These are phyloP conservation scores for Platanthera zijinensis DNA, from an alignment of 106 monocot species.

Conservation along the genomic window DNA sequence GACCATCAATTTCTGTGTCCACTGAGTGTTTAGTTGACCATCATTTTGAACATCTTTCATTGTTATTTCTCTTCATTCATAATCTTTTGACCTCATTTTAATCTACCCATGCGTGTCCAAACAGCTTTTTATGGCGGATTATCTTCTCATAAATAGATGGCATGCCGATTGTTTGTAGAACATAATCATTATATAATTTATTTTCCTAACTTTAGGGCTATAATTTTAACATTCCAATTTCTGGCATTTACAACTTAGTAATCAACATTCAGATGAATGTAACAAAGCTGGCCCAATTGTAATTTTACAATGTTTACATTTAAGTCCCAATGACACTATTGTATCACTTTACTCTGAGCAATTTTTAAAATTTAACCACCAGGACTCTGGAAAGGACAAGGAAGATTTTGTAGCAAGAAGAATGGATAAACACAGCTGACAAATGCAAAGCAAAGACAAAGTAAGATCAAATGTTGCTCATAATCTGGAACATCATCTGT, in stretches of 20 bases:
- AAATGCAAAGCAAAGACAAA: no score
- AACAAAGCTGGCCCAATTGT: not conserved
- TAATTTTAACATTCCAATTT: not conserved
- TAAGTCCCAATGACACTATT: not conserved
- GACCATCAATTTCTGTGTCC: not conserved
- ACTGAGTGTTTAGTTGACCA: no score
- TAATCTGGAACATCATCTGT: no score
- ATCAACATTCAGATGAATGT: not conserved
- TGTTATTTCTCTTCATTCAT: not conserved
- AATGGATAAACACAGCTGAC: no score
- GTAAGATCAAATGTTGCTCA: no score
- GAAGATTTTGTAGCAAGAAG: no score
- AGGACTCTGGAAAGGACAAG: no score
- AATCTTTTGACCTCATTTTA: not conserved
- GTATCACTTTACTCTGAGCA: no score
- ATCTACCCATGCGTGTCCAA: not conserved
- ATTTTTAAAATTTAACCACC: no score
- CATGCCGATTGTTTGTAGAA: not conserved
- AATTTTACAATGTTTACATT: not conserved
- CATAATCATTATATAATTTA: not conserved
- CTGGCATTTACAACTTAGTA: not conserved
- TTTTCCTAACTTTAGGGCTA: not conserved
- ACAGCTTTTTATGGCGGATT: not conserved
- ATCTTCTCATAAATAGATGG: not conserved
- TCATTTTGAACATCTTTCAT: no score